Conservation (phyloP, 257 asterid species). For the Solanum habrochaites region DNA sequence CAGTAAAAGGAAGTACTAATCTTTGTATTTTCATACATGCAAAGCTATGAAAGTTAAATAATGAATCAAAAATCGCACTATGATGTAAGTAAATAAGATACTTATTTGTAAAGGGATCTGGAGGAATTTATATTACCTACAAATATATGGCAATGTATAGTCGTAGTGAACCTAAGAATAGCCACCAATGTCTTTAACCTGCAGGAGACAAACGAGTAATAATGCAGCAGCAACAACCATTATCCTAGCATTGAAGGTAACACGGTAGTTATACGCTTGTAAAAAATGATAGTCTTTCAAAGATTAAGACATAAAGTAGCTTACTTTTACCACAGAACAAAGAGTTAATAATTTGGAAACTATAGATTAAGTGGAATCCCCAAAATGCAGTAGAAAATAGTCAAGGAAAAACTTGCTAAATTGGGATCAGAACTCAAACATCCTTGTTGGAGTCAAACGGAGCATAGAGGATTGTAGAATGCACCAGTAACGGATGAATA, state of each 20-base stretch:
- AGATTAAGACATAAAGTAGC: not conserved
- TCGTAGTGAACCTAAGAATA: too few relatives aligned
- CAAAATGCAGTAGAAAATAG: too few relatives aligned
- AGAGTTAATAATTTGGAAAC: not conserved
- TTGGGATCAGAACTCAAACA: too few relatives aligned
- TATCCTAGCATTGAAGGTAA: not conserved
- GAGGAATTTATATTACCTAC: slow-evolving; percentile 2
- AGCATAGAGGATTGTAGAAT: too few relatives aligned
- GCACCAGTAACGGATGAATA: too few relatives aligned
- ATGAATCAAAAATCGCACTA: not conserved
- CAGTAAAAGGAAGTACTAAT: not conserved
- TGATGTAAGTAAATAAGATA: not conserved
- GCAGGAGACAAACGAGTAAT: not conserved
- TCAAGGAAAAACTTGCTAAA: too few relatives aligned
- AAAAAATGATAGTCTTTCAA: not conserved
- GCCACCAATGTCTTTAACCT: too few relatives aligned
- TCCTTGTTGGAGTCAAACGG: too few relatives aligned
- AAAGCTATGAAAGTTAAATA: not conserved
- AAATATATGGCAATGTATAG: too few relatives aligned
- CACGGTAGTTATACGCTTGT: not conserved
- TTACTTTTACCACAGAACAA: not conserved
- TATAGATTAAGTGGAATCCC: too few relatives aligned
- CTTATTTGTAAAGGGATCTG: not conserved
- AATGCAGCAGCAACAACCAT: not conserved
- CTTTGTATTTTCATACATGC: not conserved